Evolutionary conservation across 2,329 filamentous ascomycete genomes (phyloP).

Genomic region (Colletotrichum acutatum): DNA sequence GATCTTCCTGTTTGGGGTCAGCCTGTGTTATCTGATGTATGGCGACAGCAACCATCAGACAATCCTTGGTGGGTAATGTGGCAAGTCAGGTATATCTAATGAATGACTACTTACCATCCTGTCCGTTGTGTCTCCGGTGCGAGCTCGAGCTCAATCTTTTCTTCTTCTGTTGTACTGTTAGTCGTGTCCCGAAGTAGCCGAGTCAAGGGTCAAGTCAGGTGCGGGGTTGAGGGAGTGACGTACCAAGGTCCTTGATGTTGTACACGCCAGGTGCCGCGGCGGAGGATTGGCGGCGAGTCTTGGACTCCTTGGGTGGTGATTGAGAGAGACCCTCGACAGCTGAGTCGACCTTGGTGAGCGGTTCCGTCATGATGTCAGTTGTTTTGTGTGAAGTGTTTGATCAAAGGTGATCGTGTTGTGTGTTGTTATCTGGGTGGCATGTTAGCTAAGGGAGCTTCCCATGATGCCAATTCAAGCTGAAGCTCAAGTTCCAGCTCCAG

Average conservation of each 20-base stretch:
- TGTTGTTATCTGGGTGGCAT: not conserved
- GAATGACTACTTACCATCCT: slow-evolving; percentile 75
- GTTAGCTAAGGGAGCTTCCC: slow-evolving; percentile 7
- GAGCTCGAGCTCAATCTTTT: slow-evolving; percentile 77
- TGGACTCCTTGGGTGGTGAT: slow-evolving; percentile 71
- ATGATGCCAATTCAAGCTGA: not conserved
- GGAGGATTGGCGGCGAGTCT: slow-evolving; percentile 52
- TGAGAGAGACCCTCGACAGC: slow-evolving; percentile 83
- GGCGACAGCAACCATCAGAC: not conserved
- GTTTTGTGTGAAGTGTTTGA: slow-evolving; percentile 20
- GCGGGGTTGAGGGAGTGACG: slow-evolving; percentile 46
- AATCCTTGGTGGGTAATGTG: not conserved
- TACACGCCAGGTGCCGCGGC: slow-evolving; percentile 76
- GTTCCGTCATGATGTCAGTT: slow-evolving; percentile 55
- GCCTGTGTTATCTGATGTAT: not conserved
- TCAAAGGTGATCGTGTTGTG: slow-evolving; percentile 7
- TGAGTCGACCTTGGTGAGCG: slow-evolving; percentile 90
- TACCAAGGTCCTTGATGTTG: slow-evolving; percentile 90
- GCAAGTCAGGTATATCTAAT: too few relatives aligned
- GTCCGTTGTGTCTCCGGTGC: slow-evolving; percentile 87
- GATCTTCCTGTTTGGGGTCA: slow-evolving; percentile 76
- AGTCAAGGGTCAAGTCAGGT: not conserved
- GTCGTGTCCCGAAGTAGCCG: slow-evolving; percentile 18
- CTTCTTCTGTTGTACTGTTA: slow-evolving; percentile 69
- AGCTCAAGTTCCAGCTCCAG: not conserved